A percentile compares a stretch with the other conserved stretches of the same genome.
phyloP scores from a whole-genome alignment of 805 yeast species.

The Cyberlindnera bimundalis region DNA sequence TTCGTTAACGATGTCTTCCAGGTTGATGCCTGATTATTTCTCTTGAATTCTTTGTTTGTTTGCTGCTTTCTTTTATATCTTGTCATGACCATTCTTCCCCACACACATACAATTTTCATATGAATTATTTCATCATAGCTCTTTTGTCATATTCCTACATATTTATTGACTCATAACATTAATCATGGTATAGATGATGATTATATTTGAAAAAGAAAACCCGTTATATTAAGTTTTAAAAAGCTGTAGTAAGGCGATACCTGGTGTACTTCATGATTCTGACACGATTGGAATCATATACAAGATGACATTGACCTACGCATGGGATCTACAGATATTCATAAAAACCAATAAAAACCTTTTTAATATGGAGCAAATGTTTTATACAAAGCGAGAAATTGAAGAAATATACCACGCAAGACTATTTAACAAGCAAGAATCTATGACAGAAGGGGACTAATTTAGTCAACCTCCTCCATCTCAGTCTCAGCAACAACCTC shows the following conservation, averaged over 20 bases:
- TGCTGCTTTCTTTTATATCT: neutral
- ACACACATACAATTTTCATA: neutral
- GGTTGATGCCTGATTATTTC: slow-evolving; percentile 1
- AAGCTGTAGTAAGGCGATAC: too few relatives aligned
- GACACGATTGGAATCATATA: too few relatives aligned
- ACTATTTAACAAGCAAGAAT: slow-evolving; percentile 6
- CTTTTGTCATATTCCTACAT: neutral
- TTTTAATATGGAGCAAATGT: too few relatives aligned
- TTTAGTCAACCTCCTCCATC: slow-evolving; percentile 98
- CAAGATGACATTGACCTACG: too few relatives aligned
- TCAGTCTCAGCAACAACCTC: slow-evolving; percentile 89
- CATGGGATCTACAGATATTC: too few relatives aligned
- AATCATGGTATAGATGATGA: neutral
- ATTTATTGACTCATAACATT: slow-evolving; percentile 2
- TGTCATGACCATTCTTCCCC: slow-evolving; percentile 1
- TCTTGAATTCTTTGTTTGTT: neutral
- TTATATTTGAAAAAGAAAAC: neutral
- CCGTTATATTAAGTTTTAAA: neutral
- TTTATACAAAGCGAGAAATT: slow-evolving; percentile 2
- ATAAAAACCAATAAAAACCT: too few relatives aligned
- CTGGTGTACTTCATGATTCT: too few relatives aligned
- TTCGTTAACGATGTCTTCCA: slow-evolving; percentile 76
- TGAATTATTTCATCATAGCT: neutral
- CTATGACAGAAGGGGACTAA: too few relatives aligned
- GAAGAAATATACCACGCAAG: neutral